phyloP scores from a whole-genome alignment of 2,329 filamentous ascomycete genomes.

The Erysiphe pulchra region DNA sequence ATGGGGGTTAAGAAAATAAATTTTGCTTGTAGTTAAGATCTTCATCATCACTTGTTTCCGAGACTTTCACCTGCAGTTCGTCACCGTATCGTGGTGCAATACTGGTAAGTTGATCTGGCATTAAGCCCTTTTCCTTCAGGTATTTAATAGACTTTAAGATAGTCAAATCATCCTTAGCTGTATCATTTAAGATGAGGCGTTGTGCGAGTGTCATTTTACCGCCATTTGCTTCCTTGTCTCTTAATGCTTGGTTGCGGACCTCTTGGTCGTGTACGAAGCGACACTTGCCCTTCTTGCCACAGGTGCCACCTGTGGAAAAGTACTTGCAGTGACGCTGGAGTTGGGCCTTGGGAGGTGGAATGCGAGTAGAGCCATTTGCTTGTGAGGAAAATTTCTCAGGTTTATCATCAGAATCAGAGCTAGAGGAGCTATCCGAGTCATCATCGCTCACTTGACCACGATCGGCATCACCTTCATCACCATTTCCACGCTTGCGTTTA shows the following conservation, averaged over 20 bases:
- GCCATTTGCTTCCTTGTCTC: conserved; percentile 36
- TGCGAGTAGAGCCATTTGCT: conserved; percentile 5
- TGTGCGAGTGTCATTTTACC: conserved; percentile 40
- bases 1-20: conserved; percentile 1
- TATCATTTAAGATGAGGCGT: conserved; percentile 38
- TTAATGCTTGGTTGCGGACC: conserved; percentile 34
- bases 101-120: conserved; percentile 11
- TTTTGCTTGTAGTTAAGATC: conserved; percentile 10
- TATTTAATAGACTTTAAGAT: conserved; percentile 41
- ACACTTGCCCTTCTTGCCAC: conserved; percentile 51
- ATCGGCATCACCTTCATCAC: conserved; percentile 39
- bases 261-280: conserved; percentile 42
- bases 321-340: conserved; percentile 44
- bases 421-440: conserved; percentile 10
- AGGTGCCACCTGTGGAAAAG: conserved; percentile 40
- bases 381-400: conserved; percentile 31
- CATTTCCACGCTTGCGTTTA: conserved; percentile 41
- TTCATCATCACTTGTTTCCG: conserved; percentile 9
- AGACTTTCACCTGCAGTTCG: background rate
- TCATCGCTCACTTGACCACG: conserved; percentile 15
- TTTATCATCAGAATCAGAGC: conserved; percentile 26
- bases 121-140: conserved; percentile 23
- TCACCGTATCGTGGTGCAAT: conserved; percentile 6
- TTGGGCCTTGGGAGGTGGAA: conserved; percentile 27
- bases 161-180: conserved; percentile 39